Conservation (phyloP, 1,284 basidiomycete species). For the Austroboletus rostrupii region DNA sequence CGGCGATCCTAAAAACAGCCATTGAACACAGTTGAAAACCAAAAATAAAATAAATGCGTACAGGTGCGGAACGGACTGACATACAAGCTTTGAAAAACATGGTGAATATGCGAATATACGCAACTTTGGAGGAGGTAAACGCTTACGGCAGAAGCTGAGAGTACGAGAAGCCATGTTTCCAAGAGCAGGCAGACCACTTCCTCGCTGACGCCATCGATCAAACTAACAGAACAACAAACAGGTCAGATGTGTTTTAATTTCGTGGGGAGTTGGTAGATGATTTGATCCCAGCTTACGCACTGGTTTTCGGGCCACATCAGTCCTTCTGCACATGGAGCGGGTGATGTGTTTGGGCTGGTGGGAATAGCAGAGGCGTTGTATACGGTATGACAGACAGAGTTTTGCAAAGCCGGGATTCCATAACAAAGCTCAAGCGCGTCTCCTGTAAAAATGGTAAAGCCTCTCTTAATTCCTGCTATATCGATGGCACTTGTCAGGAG, state of each 20-base stretch:
- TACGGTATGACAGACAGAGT: not conserved
- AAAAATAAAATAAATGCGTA: conserved; percentile 16
- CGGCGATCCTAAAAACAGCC: conserved; percentile 24
- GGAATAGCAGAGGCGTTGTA: too few relatives aligned
- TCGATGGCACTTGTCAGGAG: conserved; percentile 28
- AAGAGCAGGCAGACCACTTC: conserved; percentile 41
- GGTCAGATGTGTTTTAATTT: too few relatives aligned
- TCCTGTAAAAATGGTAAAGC: conserved; percentile 9
- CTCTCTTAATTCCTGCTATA: conserved; percentile 14
- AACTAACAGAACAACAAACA: conserved; percentile 6
- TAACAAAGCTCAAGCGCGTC: conserved; percentile 14
- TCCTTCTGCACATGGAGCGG: conserved; percentile 31
- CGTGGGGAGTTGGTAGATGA: not conserved
- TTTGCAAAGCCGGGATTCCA: conserved; percentile 9
- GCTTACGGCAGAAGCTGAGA: conserved; percentile 41
- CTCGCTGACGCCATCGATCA: conserved; percentile 34
- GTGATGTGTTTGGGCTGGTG: not conserved
- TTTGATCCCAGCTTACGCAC: not conserved
- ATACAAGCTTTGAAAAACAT: conserved; percentile 35
- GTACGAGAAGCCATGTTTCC: conserved; percentile 41
- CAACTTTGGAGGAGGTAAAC: not conserved
- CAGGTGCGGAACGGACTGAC: conserved; percentile 48
- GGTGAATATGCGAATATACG: not conserved
- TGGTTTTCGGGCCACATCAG: conserved; percentile 37
- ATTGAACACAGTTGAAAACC: not conserved